A percentile compares a stretch with the other conserved stretches of the same genome.
phyloP scores from a whole-genome alignment of 2,329 filamentous ascomycete genomes.

The Hypoxylon rubiginosum region DNA sequence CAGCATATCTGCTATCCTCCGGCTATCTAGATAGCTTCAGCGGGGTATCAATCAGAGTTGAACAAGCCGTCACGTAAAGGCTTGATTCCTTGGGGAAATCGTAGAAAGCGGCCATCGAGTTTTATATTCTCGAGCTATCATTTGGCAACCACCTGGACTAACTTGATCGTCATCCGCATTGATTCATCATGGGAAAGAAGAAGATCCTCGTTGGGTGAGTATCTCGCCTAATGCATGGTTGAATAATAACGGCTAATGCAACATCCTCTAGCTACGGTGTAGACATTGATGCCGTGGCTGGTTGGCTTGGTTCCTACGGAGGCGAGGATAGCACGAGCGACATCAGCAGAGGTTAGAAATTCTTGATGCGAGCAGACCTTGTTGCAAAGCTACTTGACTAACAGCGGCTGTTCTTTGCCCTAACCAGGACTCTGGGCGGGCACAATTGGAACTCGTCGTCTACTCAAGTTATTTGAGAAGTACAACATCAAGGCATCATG shows the following conservation, averaged over 20 bases:
- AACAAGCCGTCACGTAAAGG: background rate
- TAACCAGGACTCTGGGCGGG: constrained; percentile 71
- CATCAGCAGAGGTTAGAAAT: constrained; percentile 73
- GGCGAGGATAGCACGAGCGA: constrained; percentile 80
- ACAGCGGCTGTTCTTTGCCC: background rate
- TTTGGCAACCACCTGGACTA: background rate
- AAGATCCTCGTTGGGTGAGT: constrained; percentile 42
- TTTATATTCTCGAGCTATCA: background rate
- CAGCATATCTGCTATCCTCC: constrained; percentile 4
- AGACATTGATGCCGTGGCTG: constrained; percentile 81
- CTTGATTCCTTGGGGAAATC: background rate
- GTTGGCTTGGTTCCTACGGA: constrained; percentile 82
- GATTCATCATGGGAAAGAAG: constrained; percentile 41
- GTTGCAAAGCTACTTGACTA: constrained; percentile 19
- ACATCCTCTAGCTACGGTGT: constrained; percentile 69
- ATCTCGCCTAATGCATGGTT: background rate
- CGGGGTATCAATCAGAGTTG: constrained; percentile 10
- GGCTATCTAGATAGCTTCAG: constrained; percentile 4
- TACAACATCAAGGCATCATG: constrained; percentile 68
- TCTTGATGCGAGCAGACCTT: background rate
- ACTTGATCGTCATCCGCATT: background rate
- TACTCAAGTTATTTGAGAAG: constrained; percentile 70
- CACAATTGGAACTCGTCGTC: constrained; percentile 72
- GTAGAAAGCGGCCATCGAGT: background rate
- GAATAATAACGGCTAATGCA: constrained; percentile 12